phyloP scores from a whole-genome alignment of 2,329 filamentous ascomycete genomes.

The Colletotrichum horii region DNA sequence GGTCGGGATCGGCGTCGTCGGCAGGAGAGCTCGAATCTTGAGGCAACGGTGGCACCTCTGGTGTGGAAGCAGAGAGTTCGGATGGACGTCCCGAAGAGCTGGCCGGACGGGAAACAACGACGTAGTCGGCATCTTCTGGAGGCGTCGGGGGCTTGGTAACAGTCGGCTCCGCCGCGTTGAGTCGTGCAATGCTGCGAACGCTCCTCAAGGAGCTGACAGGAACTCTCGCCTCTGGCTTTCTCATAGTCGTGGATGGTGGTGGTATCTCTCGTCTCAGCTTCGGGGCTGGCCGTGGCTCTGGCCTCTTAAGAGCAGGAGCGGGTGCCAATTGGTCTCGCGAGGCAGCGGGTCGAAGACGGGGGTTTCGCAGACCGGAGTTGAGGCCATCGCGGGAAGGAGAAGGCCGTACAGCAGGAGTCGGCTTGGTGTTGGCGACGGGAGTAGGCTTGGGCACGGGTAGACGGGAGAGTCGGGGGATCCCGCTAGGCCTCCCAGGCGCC shows the following conservation, averaged over 20 bases:
- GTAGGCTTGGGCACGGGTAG: slow-evolving; percentile 38
- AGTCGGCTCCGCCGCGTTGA: slow-evolving; percentile 9
- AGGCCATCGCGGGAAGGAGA: slow-evolving; percentile 34
- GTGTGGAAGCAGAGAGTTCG: slow-evolving; percentile 21
- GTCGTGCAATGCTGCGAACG: slow-evolving; percentile 8
- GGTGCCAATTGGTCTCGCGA: slow-evolving; percentile 26
- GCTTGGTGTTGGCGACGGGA: neutral
- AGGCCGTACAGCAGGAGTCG: slow-evolving; percentile 31
- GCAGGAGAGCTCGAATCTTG: neutral
- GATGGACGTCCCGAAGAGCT: slow-evolving; percentile 35
- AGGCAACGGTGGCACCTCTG: neutral
- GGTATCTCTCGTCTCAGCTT: slow-evolving; percentile 20
- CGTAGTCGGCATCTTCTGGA: slow-evolving; percentile 24
- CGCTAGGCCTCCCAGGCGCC: slow-evolving; percentile 25
- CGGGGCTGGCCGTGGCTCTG: neutral
- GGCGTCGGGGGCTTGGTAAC: slow-evolving; percentile 12
- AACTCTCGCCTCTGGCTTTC: neutral
- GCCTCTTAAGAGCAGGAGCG: slow-evolving; percentile 8
- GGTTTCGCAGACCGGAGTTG: slow-evolving; percentile 22
- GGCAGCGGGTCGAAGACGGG: slow-evolving; percentile 43
- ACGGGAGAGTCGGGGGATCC: slow-evolving; percentile 42
- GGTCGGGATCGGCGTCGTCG: slow-evolving; percentile 18
- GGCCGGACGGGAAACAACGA: slow-evolving; percentile 30
- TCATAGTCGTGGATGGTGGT: slow-evolving; percentile 23
- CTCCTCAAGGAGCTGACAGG: neutral